Base-by-base conservation (phyloP, 208 protist genomes). In the Leishmania arabica region DNA sequence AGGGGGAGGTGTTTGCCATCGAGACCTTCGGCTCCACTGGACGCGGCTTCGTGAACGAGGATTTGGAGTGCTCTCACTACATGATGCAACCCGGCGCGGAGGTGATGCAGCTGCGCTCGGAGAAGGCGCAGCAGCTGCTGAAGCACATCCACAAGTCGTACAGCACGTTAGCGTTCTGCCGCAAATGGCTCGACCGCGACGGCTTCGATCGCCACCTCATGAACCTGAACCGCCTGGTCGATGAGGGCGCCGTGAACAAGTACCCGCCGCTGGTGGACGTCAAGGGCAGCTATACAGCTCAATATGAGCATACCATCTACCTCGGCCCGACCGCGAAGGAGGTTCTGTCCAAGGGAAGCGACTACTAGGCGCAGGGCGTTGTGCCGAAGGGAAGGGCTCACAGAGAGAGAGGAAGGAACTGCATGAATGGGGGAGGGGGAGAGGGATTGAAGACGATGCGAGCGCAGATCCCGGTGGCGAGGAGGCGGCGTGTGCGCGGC, bases 21-120 rank as follows among this genome's bases (percentile, higher is more conserved):
- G 99, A 99, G 87, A 99, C 99, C 42, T 99, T 99, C 84, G 99
- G 99, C 75, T 97, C 93, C 15, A 99, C 99, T 24, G 99, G 99
- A 17, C 94, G 89, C 64, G 99, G 96, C 21, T 82, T 93, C 71
- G 99, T 99, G 11, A 83, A 90, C n/a, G 98, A 99, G 80, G 98
- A 99, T 78, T 70, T 99, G 40, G 99, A 99, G 84, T 99, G 97
- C 92, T 98, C 92, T 47, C 99, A 99, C 88, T 99, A 99, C 91
- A 99, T 99, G 99, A 99, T 99, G 89, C 91, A 88, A 21, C 92
- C 91, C 15, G 94, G 86, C 24, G 94, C 78, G 11, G 91, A 92
- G 78, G 88, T 42, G 68, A 96, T 89, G 71, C 85, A 84, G 82
- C 78, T 96, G 27, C 92, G 92, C 75, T 90, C 86, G 19, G 91